Conservation (phyloP, 1,284 basidiomycete species). For the Calocybe gambosa region DNA sequence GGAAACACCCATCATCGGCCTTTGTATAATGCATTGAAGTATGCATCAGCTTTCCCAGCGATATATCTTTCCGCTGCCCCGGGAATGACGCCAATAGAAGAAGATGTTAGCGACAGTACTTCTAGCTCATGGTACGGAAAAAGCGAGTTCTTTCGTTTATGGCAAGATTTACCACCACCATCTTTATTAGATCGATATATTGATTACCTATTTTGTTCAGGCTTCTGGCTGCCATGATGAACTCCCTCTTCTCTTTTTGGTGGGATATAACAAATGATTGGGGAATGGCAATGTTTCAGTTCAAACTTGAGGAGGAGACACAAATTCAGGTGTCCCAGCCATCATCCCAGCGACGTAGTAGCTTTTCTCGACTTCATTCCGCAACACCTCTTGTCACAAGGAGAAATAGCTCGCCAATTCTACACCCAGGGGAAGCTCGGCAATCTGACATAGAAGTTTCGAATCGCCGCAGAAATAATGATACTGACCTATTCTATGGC, state of each 20-base stretch:
- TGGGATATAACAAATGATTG: constrained; percentile 99
- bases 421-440: constrained; percentile 18
- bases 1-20: constrained; percentile 64
- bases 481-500: constrained; percentile 51
- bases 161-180: constrained; percentile 42
- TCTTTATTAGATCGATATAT: constrained; percentile 5
- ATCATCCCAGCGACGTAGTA: constrained; percentile 32
- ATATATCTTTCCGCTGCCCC: constrained; percentile 91
- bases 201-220: constrained; percentile 32
- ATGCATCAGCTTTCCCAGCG: constrained; percentile 96
- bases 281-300: constrained; percentile 78
- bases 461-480: constrained; percentile 18
- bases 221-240: constrained; percentile 81
- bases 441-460: constrained; percentile 4
- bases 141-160: constrained; percentile 75
- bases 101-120: constrained; percentile 39
- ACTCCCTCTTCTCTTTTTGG: constrained; percentile 96
- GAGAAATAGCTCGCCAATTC: constrained; percentile 19
- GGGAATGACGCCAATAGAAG: constrained; percentile 56
- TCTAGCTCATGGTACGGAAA: constrained; percentile 67
- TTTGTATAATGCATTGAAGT: constrained; percentile 94
- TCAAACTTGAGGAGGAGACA: constrained; percentile 5
- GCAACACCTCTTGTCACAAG: constrained; percentile 22
- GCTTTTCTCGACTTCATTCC: constrained; percentile 44
- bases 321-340: constrained; percentile 20